Percentiles rank a stretch among this genome's conserved stretches.
Evolutionary conservation across 257 asterid species (phyloP).

Genomic region (Agastache rugosa): DNA sequence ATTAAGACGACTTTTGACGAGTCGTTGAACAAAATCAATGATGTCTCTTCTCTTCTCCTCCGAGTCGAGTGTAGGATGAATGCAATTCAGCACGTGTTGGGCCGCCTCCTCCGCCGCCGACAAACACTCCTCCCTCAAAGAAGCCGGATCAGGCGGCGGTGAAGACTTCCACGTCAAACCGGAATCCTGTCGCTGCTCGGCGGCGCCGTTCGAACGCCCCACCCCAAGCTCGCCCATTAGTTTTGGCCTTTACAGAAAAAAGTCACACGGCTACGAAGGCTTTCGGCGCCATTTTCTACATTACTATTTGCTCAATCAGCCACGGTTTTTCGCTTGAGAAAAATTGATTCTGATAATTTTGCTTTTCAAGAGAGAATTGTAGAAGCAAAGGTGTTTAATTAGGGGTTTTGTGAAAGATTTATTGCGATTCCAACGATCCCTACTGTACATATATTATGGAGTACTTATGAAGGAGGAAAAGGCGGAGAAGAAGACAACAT

Average conservation of each 20-base stretch:
- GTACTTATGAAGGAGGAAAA: neutral
- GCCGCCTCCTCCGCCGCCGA: slow-evolving; percentile 54
- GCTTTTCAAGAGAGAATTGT: slow-evolving; percentile 13
- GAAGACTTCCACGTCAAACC: slow-evolving; percentile 25
- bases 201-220: slow-evolving; percentile 17
- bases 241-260: neutral
- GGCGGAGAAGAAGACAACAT: slow-evolving; percentile 21
- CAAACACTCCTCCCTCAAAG: slow-evolving; percentile 47
- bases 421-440: slow-evolving; percentile 33
- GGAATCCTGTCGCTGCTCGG: slow-evolving; percentile 22
- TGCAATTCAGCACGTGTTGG: slow-evolving; percentile 46
- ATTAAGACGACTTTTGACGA: slow-evolving; percentile 40
- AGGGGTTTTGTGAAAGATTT: slow-evolving; percentile 38
- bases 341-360: neutral
- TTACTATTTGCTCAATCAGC: neutral
- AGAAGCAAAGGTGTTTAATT: slow-evolving; percentile 34
- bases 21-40: slow-evolving; percentile 51
- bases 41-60: slow-evolving; percentile 57
- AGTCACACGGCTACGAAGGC: slow-evolving; percentile 11
- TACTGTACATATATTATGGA: slow-evolving; percentile 7
- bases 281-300: slow-evolving; percentile 5
- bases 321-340: neutral
- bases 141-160: slow-evolving; percentile 49
- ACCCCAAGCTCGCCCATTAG: slow-evolving; percentile 44
- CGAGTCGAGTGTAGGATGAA: slow-evolving; percentile 60